These are phyloP conservation scores for Aspergillus sp. DNA, from an alignment of 2,329 filamentous ascomycete species.

Conservation along the genomic window DNA sequence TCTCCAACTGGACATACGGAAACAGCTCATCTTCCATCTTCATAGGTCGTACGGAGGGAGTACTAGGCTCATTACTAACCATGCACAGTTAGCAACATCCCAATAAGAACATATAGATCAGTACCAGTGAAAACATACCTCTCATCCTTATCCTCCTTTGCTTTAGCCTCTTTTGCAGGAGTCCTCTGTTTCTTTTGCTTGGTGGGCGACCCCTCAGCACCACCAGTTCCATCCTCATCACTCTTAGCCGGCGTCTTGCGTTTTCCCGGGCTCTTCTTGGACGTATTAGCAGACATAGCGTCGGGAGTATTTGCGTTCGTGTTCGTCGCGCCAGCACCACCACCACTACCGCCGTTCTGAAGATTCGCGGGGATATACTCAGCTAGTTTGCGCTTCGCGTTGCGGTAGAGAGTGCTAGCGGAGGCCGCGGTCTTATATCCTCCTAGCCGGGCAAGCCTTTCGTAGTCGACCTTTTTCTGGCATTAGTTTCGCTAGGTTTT, in stretches of 20 bases:
- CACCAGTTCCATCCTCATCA: neutral
- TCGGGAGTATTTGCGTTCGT: neutral
- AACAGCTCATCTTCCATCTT: too few relatives aligned
- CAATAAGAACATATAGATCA: neutral
- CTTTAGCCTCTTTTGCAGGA: conserved; percentile 7
- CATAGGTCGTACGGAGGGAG: too few relatives aligned
- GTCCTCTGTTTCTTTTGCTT: conserved; percentile 19
- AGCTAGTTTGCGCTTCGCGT: conserved; percentile 33
- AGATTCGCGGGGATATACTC: conserved; percentile 2
- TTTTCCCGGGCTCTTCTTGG: conserved; percentile 14
- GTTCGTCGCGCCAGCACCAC: neutral
- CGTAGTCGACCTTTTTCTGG: conserved; percentile 31
- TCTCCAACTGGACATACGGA: too few relatives aligned
- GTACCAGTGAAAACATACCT: neutral
- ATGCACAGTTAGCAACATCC: too few relatives aligned
- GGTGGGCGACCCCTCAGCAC: conserved; percentile 6
- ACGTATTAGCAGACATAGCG: conserved; percentile 1
- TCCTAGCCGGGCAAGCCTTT: conserved; percentile 28
- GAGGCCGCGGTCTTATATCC: conserved; percentile 31
- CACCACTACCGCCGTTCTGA: neutral
- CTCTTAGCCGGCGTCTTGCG: conserved; percentile 13
- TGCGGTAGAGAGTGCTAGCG: conserved; percentile 29
- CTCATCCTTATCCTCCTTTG: conserved; percentile 2
- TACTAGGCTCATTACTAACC: too few relatives aligned
- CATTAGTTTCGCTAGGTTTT: neutral